A percentile compares a stretch with the other conserved stretches of the same genome.
These are phyloP conservation scores for Physaria fendleri DNA, from an alignment of 345 rosid species.

Conservation along the genomic window DNA sequence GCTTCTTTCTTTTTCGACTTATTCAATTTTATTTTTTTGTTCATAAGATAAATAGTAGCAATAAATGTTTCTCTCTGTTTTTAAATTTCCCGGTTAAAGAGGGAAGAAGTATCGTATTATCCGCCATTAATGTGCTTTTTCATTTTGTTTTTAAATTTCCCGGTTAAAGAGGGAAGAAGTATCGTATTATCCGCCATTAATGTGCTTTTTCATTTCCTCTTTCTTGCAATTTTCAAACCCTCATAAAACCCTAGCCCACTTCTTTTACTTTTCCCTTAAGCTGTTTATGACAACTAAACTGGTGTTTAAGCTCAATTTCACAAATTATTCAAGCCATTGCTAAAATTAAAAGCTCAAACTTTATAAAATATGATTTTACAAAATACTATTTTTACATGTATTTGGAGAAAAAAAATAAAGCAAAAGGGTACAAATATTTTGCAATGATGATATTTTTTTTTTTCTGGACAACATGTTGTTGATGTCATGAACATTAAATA, in stretches of 20 bases:
- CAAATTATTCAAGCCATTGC: neutral
- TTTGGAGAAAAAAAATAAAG: neutral
- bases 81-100: conserved; percentile 17
- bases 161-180: conserved; percentile 25
- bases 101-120: conserved; percentile 34
- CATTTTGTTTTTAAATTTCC: conserved; percentile 18
- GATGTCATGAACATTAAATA: conserved; percentile 30
- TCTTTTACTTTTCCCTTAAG: conserved; percentile 14
- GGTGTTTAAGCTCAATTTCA: neutral
- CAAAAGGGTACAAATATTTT: neutral
- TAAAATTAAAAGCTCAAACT: neutral
- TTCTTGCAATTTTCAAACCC: conserved; percentile 15
- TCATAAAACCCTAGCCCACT: conserved; percentile 26
- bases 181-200: conserved; percentile 46
- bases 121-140: conserved; percentile 47
- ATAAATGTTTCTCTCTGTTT: conserved; percentile 26
- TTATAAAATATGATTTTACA: neutral
- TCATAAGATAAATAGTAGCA: neutral
- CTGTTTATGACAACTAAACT: conserved; percentile 17
- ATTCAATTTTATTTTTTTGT: neutral
- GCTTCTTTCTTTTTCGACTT: conserved; percentile 9
- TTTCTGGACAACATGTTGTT: conserved; percentile 14
- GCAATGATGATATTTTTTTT: conserved; percentile 17
- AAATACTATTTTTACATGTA: neutral
- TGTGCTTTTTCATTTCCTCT: conserved; percentile 37